Evolutionary conservation across 2,329 filamentous ascomycete genomes (phyloP).

Genomic region (Aaosphaeria pasadenensis): DNA sequence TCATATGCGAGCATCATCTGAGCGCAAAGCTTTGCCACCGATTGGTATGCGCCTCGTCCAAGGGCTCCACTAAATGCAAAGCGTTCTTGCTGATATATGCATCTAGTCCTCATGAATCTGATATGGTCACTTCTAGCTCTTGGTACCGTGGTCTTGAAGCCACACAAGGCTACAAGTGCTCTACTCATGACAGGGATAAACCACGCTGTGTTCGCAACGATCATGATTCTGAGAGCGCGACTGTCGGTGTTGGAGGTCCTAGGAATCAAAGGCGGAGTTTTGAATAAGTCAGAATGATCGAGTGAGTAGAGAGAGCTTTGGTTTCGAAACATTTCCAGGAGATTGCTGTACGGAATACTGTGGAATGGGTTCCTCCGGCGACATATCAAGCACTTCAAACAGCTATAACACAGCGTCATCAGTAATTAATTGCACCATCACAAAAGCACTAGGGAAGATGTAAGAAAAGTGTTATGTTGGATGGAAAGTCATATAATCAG

Average conservation of each 20-base stretch:
- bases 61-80: background rate
- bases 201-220: constrained; percentile 8
- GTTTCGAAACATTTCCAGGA: no score
- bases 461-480: no score
- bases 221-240: background rate
- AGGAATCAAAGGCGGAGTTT: background rate
- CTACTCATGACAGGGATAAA: constrained; percentile 14
- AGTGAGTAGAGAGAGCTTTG: background rate
- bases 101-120: constrained; percentile 11
- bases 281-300: background rate
- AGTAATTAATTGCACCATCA: no score
- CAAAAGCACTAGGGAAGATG: no score
- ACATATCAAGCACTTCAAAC: background rate
- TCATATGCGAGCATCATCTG: constrained; percentile 9
- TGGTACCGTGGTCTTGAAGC: constrained; percentile 9
- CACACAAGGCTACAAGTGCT: constrained; percentile 10
- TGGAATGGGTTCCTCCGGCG: background rate
- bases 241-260: background rate
- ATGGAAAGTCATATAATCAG: no score
- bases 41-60: constrained; percentile 3
- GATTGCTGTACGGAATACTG: background rate
- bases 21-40: constrained; percentile 6
- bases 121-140: constrained; percentile 11
- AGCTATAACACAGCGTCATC: no score
- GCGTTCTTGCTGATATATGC: background rate